These are phyloP conservation scores for Limonium bicolor DNA, from an alignment of 148 eudicot species.

Conservation along the genomic window DNA sequence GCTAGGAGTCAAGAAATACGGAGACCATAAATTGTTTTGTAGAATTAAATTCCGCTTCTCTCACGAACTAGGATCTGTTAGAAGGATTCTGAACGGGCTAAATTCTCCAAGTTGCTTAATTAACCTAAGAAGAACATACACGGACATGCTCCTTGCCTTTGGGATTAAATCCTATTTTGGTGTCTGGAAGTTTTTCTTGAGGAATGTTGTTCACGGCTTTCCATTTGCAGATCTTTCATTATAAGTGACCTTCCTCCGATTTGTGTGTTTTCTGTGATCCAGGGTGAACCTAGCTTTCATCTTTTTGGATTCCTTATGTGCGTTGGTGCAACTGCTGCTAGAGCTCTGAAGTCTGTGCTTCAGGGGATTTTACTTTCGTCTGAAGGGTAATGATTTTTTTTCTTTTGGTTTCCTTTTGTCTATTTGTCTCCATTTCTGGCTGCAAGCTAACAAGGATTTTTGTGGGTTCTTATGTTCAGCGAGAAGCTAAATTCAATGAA, in stretches of 20 bases:
- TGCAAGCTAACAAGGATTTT: not conserved
- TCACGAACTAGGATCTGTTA: too few species aligned
- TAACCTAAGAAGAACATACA: too few species aligned
- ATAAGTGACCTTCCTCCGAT: not conserved
- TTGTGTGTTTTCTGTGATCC: conserved; percentile 5
- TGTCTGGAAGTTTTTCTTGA: not conserved
- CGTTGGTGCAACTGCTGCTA: conserved; percentile 85
- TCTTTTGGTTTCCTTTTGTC: not conserved
- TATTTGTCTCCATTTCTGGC: not conserved
- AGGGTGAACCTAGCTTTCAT: conserved; percentile 94
- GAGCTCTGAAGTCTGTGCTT: conserved; percentile 77
- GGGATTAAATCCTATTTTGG: not conserved
- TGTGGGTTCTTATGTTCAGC: conserved; percentile 21
- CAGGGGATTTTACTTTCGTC: conserved; percentile 83
- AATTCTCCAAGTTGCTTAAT: too few species aligned
- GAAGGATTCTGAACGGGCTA: too few species aligned
- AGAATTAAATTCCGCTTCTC: too few species aligned
- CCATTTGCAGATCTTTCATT: not conserved
- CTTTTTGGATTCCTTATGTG: conserved; percentile 86
- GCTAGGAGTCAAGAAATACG: too few species aligned
- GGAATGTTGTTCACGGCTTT: not conserved
- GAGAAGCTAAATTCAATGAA: conserved; percentile 92
- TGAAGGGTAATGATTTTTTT: conserved; percentile 40
- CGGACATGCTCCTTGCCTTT: not conserved
- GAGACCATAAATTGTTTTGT: too few species aligned